Conservation (phyloP, 169 alveolate species). For the Cryptosporidium felis region DNA sequence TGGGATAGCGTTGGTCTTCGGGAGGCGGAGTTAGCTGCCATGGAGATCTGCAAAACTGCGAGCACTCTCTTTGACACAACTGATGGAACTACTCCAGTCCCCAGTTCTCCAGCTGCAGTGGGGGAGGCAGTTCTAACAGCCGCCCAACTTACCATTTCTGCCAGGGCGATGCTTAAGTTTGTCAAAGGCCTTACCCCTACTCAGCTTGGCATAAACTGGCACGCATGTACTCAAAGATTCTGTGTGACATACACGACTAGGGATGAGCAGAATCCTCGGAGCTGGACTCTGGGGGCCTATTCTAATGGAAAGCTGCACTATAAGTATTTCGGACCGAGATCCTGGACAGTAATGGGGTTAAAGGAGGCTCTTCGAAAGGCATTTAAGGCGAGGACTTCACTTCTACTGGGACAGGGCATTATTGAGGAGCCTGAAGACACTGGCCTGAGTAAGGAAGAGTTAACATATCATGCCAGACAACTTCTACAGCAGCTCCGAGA, state of each 20-base stretch:
- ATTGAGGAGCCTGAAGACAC: conserved; percentile 71
- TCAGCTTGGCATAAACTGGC: conserved; percentile 67
- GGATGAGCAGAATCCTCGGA: conserved; percentile 64
- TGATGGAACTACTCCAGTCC: conserved; percentile 69
- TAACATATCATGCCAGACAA: conserved; percentile 66
- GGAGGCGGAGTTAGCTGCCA: conserved; percentile 69
- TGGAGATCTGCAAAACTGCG: conserved; percentile 66
- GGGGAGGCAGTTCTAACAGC: conserved; percentile 67
- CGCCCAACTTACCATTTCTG: conserved; percentile 57
- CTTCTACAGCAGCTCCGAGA: conserved; percentile 57
- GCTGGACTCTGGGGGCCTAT: conserved; percentile 70
- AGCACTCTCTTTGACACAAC: conserved; percentile 64
- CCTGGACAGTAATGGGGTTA: conserved; percentile 67
- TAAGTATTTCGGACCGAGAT: conserved; percentile 68
- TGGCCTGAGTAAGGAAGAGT: conserved; percentile 64
- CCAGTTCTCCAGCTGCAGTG: conserved; percentile 59
- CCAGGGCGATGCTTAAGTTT: conserved; percentile 69
- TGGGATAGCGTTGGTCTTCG: conserved; percentile 70
- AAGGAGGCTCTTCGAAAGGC: conserved; percentile 66
- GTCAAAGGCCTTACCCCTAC: conserved; percentile 60
- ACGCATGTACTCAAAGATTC: conserved; percentile 65
- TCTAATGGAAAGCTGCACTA: conserved; percentile 64
- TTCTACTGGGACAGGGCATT: conserved; percentile 57
- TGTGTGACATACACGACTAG: conserved; percentile 69
- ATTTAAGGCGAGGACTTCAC: conserved; percentile 64